phyloP scores from a whole-genome alignment of 306 rosid species.

The Prunus armeniaca region DNA sequence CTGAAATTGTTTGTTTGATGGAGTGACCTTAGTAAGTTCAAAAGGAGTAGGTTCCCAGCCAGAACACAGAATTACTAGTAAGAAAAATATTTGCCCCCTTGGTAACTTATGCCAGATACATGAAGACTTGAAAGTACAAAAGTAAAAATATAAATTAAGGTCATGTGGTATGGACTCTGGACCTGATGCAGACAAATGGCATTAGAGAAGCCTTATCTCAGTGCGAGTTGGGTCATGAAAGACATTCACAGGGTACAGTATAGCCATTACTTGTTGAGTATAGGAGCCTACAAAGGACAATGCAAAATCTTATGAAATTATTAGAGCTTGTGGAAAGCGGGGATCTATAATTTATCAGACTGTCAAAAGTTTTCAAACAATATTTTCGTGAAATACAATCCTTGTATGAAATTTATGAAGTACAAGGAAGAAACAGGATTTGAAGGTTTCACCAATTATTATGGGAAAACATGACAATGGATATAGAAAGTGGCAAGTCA shows the following conservation, averaged over 20 bases:
- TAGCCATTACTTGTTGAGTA: neutral
- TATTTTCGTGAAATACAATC: neutral
- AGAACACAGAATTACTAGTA: neutral
- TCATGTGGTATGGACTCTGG: neutral
- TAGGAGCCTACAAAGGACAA: neutral
- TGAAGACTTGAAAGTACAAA: neutral
- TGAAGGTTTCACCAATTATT: neutral
- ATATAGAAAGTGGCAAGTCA: neutral
- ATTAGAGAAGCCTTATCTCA: neutral
- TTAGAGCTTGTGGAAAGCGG: neutral
- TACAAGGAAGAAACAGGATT: neutral
- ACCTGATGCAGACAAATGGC: neutral
- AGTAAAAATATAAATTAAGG: neutral
- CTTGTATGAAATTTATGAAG: neutral
- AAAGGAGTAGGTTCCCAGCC: neutral
- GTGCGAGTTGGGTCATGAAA: neutral
- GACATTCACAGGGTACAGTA: neutral
- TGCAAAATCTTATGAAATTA: neutral
- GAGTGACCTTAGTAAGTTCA: neutral
- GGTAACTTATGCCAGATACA: neutral
- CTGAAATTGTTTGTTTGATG: neutral
- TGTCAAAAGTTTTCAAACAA: neutral
- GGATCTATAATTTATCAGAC: neutral
- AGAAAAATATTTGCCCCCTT: neutral
- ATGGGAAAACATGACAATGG: neutral